A percentile compares a stretch with the other conserved stretches of the same genome.
Evolutionary conservation across 495 filamentous ascomycete genomes (phyloP).

Genomic region (Bryoglossum gracile): DNA sequence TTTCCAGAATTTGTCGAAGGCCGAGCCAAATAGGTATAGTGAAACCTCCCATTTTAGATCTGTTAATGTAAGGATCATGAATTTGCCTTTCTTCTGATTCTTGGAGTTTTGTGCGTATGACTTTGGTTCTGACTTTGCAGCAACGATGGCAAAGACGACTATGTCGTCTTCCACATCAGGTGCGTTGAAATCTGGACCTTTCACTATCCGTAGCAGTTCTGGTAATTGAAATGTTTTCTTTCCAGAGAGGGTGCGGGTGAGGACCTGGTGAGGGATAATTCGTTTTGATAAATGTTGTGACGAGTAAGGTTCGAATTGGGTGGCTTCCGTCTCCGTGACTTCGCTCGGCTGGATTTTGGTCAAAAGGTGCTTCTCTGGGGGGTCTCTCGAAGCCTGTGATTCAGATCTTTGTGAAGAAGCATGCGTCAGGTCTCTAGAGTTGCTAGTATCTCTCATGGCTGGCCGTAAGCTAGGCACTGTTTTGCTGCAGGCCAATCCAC

Average conservation of each 20-base stretch:
- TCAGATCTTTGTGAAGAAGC: constrained; percentile 9
- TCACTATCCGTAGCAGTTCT: constrained; percentile 72
- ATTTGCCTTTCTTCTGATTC: constrained; percentile 49
- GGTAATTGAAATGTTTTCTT: constrained; percentile 77
- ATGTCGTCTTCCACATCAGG: constrained; percentile 81
- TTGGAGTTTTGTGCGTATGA: constrained; percentile 36
- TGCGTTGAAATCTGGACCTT: constrained; percentile 74
- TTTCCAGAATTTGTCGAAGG: constrained; percentile 88
- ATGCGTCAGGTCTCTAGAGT: neutral
- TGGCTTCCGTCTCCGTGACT: constrained; percentile 30
- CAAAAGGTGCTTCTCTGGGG: constrained; percentile 21
- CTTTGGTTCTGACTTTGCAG: constrained; percentile 74
- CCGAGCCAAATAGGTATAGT: constrained; percentile 84
- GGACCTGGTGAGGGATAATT: constrained; percentile 71
- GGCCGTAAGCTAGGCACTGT: constrained; percentile 41
- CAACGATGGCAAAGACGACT: constrained; percentile 80
- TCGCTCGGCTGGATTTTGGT: constrained; percentile 22
- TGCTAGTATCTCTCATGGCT: constrained; percentile 14
- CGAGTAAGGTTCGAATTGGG: constrained; percentile 74
- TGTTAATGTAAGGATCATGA: constrained; percentile 83
- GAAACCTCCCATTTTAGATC: constrained; percentile 90
- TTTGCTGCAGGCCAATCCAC: constrained; percentile 41
- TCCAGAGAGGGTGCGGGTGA: constrained; percentile 64
- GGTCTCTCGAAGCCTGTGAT: constrained; percentile 10
- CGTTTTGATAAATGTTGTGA: constrained; percentile 77